These are phyloP conservation scores for Lathyrus aphaca DNA, from an alignment of 306 rosid genomes.

Conservation along the genomic window DNA sequence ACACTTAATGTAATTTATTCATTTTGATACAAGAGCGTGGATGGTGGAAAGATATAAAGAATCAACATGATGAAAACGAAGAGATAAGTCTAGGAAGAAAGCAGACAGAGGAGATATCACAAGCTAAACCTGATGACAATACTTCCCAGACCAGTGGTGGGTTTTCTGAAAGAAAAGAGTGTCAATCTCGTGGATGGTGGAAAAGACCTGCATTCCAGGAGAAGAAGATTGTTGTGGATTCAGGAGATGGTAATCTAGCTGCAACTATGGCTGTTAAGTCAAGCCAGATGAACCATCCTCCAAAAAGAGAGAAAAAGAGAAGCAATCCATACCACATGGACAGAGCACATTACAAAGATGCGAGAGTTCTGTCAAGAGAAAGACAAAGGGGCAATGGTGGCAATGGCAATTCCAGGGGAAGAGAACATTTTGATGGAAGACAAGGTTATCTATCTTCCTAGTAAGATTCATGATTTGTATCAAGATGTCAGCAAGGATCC, in stretches of 20 bases:
- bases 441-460: slow-evolving; percentile 49
- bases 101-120: slow-evolving; percentile 51
- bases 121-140: slow-evolving; percentile 44
- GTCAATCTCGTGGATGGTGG: too few relatives aligned
- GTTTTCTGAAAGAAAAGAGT: slow-evolving; percentile 52
- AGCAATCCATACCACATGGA: slow-evolving; percentile 43
- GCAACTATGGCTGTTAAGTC: slow-evolving; percentile 45
- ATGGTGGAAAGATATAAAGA: slow-evolving; percentile 61
- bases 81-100: slow-evolving; percentile 18
- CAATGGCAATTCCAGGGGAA: slow-evolving; percentile 52
- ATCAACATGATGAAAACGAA: too few relatives aligned
- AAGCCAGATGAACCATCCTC: slow-evolving; percentile 38
- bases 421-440: slow-evolving; percentile 58
- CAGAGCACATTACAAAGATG: slow-evolving; percentile 44
- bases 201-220: slow-evolving; percentile 79
- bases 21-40: slow-evolving; percentile 57
- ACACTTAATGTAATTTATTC: slow-evolving; percentile 2
- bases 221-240: slow-evolving; percentile 54
- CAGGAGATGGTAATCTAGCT: slow-evolving; percentile 48
- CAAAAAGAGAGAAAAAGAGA: slow-evolving; percentile 57
- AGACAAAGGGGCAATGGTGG: slow-evolving; percentile 48
- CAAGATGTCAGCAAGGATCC: slow-evolving; percentile 55
- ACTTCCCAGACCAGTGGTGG: slow-evolving; percentile 51
- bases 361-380: slow-evolving; percentile 64
- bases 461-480: slow-evolving; percentile 64